Evolutionary conservation across 306 rosid genomes (phyloP), one percentile per base, ranked within the genome.

Genomic region (Cajanus cajan): DNA sequence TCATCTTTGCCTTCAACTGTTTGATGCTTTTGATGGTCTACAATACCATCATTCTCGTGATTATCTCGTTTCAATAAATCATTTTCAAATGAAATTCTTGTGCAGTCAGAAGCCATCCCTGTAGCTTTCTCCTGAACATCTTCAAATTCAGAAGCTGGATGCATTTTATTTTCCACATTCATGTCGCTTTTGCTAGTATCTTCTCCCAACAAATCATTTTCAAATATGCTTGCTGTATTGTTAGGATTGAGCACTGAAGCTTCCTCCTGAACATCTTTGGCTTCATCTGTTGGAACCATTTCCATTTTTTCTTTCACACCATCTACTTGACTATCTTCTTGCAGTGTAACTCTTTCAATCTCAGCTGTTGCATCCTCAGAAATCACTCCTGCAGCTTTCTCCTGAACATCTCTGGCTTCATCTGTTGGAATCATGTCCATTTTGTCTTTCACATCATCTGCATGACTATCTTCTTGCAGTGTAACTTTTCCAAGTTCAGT

Each of bases 401-500:
- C 88, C 62, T 75, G 58, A 59, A 64, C 68, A 68, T 78, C 59
- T 16, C 47, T 68, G 13, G 16, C 82, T 73, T 84, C 87, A 25
- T 18, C 73, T 3, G 62, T 75, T 22, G 72, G 54, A 55, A 58
- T 84, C 58, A 41, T 55, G 43, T 68, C 73, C 63, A 76, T 79
- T 65, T 76, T 55, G 41, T 36, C 88, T 57, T 87, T 62, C 12
- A 21, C 61, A 45, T 28, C 31, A 28, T 28, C 31, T 28, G 3
- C 73, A 54, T 7, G 63, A 79, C n/a, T 39, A 47, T 79, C 81
- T 67, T 84, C 85, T 48, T 61, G 74, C 47, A 67, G 21, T 65
- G 73, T 44, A 2, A 70, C 71, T 54, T 80, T 70, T 25, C 64
- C 84, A 76, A 52, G 85, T 76, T 87, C 88, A 70, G 62, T 8